phyloP scores from a whole-genome alignment of 1,284 basidiomycete genomes.

The Amylostereum areolatum region DNA sequence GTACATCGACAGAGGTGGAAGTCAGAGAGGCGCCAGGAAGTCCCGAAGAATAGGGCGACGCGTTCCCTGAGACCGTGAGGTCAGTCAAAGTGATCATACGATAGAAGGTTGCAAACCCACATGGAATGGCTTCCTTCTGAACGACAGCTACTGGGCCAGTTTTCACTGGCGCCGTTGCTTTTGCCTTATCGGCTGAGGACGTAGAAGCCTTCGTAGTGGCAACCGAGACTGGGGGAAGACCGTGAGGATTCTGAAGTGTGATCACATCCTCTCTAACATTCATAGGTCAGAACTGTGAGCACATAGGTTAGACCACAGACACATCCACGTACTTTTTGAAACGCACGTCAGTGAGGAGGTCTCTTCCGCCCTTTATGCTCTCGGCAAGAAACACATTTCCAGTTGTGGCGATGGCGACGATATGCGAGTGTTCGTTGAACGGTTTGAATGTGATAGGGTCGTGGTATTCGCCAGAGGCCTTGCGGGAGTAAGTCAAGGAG shows the following conservation, averaged over 20 bases:
- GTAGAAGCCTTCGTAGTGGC: slow-evolving; percentile 27
- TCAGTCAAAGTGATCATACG: slow-evolving; percentile 1
- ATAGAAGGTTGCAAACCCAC: slow-evolving; percentile 32
- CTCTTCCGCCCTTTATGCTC: slow-evolving; percentile 83
- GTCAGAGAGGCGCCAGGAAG: slow-evolving; percentile 89
- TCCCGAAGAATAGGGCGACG: slow-evolving; percentile 89
- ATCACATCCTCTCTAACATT: slow-evolving; percentile 81
- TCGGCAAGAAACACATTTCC: slow-evolving; percentile 91
- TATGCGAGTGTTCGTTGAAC: slow-evolving; percentile 87
- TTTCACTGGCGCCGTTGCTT: slow-evolving; percentile 26
- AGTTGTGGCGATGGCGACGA: slow-evolving; percentile 84
- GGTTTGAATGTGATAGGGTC: slow-evolving; percentile 93
- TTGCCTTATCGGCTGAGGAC: slow-evolving; percentile 23
- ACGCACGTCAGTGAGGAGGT: slow-evolving; percentile 80
- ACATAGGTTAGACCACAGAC: not conserved
- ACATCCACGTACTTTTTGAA: slow-evolving; percentile 67
- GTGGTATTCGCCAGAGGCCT: slow-evolving; percentile 75
- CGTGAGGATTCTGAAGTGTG: slow-evolving; percentile 87
- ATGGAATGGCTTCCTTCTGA: slow-evolving; percentile 56
- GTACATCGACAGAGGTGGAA: slow-evolving; percentile 84
- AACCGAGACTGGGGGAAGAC: slow-evolving; percentile 51
- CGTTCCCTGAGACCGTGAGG: slow-evolving; percentile 61
- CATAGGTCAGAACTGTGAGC: not conserved
- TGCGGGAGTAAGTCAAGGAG: slow-evolving; percentile 82
- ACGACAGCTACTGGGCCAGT: slow-evolving; percentile 26